Evolutionary conservation across 2,329 filamentous ascomycete species (phyloP).

Genomic region (Rutstroemia sp.): DNA sequence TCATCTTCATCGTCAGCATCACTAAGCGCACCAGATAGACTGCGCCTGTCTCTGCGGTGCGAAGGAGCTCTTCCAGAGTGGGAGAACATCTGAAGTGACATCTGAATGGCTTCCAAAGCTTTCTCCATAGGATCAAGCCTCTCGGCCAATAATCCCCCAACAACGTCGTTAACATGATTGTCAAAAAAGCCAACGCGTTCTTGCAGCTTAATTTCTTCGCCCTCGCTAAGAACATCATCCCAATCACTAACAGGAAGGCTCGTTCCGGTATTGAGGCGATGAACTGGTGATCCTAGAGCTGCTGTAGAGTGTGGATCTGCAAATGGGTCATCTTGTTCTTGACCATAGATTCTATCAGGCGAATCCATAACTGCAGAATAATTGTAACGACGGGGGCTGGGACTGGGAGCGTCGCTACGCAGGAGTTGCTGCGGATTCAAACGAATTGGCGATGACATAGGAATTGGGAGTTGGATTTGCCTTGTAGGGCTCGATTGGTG

Average conservation of each 20-base stretch:
- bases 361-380: conserved; percentile 38
- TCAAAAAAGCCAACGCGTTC: conserved; percentile 85
- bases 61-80: conserved; percentile 41
- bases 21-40: conserved; percentile 63
- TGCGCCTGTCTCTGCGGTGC: conserved; percentile 53
- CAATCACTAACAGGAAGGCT: conserved; percentile 77
- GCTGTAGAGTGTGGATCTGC: conserved; percentile 29
- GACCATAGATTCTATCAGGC: conserved; percentile 39
- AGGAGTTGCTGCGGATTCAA: conserved; percentile 44
- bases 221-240: conserved; percentile 78
- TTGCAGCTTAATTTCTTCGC: conserved; percentile 76
- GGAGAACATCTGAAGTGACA: conserved; percentile 53
- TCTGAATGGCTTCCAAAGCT: conserved; percentile 68
- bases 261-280: conserved; percentile 54
- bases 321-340: conserved; percentile 36
- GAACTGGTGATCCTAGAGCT: conserved; percentile 48
- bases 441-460: conserved; percentile 45
- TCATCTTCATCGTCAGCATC: conserved; percentile 93
- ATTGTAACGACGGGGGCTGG: conserved; percentile 54
- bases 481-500: conserved; percentile 37
- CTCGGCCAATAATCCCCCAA: conserved; percentile 68
- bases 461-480: conserved; percentile 32
- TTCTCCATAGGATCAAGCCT: conserved; percentile 76
- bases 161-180: conserved; percentile 77
- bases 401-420: conserved; percentile 66